Conservation (phyloP, 148 eudicot genomes). For the Rhododendron ovatum region DNA sequence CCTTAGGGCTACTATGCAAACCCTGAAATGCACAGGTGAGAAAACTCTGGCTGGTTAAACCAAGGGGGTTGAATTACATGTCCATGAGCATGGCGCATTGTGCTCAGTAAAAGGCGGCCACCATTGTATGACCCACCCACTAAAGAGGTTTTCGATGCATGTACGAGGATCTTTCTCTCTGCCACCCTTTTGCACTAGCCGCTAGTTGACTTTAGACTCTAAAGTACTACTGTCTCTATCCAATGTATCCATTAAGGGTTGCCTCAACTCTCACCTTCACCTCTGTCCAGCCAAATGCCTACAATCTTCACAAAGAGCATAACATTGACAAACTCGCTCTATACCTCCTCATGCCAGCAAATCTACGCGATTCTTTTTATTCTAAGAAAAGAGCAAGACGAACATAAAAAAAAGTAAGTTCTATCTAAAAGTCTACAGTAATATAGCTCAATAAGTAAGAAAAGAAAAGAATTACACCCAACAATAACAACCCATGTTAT, state of each 20-base stretch:
- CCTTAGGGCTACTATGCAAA: neutral
- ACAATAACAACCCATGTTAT: neutral
- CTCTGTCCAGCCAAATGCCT: neutral
- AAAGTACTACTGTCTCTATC: neutral
- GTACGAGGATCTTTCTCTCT: neutral
- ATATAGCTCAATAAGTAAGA: neutral
- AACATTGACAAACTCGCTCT: neutral
- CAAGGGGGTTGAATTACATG: neutral
- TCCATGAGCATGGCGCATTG: neutral
- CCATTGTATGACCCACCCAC: neutral
- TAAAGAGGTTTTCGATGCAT: neutral
- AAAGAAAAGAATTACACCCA: too few relatives aligned
- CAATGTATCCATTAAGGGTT: neutral
- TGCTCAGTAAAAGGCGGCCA: neutral
- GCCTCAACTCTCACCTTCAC: neutral
- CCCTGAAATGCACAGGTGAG: neutral
- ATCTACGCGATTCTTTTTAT: neutral
- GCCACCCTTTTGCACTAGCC: neutral
- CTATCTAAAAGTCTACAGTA: neutral
- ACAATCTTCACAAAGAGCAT: neutral
- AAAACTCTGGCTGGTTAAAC: neutral
- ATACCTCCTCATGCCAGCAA: neutral
- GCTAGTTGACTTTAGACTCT: neutral
- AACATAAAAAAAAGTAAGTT: neutral
- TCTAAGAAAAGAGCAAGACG: neutral